Conservation (phyloP, 805 yeast species). For the Candida jianshihensis region DNA sequence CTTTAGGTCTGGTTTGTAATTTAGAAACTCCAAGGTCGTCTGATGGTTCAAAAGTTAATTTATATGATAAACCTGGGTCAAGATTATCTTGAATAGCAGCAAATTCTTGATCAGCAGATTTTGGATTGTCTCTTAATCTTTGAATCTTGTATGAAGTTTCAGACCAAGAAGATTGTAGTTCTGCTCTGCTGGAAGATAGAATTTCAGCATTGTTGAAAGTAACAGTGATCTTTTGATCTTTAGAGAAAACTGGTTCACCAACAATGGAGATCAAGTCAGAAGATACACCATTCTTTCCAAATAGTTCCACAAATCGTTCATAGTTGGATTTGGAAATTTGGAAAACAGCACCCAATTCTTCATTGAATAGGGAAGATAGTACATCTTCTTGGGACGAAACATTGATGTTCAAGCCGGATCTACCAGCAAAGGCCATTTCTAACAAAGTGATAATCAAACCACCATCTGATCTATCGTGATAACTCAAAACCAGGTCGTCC, state of each 20-base stretch:
- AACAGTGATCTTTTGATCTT: slow-evolving; percentile 46
- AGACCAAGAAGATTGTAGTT: slow-evolving; percentile 78
- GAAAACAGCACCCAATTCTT: slow-evolving; percentile 95
- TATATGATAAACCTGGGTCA: slow-evolving; percentile 86
- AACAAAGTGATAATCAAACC: slow-evolving; percentile 78
- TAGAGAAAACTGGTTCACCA: slow-evolving; percentile 59
- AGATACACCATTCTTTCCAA: slow-evolving; percentile 54
- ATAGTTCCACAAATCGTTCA: slow-evolving; percentile 45
- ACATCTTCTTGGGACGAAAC: slow-evolving; percentile 33
- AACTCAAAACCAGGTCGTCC: slow-evolving; percentile 60
- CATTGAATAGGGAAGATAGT: slow-evolving; percentile 67
- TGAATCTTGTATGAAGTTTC: slow-evolving; percentile 87
- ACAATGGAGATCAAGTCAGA: slow-evolving; percentile 48
- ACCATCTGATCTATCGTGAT: slow-evolving; percentile 97
- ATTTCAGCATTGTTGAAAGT: slow-evolving; percentile 38
- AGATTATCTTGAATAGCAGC: slow-evolving; percentile 64
- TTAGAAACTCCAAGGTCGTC: slow-evolving; percentile 38
- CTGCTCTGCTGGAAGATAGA: slow-evolving; percentile 52
- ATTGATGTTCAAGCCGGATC: slow-evolving; percentile 68
- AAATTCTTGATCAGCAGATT: slow-evolving; percentile 81
- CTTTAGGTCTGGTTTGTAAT: slow-evolving; percentile 58
- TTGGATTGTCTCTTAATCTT: slow-evolving; percentile 89
- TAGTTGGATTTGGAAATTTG: slow-evolving; percentile 57
- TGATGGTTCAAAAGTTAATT: slow-evolving; percentile 61
- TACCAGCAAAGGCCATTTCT: slow-evolving; percentile 97